Conservation (phyloP, 768 basidiomycete species). For the Mycena indigotica region DNA sequence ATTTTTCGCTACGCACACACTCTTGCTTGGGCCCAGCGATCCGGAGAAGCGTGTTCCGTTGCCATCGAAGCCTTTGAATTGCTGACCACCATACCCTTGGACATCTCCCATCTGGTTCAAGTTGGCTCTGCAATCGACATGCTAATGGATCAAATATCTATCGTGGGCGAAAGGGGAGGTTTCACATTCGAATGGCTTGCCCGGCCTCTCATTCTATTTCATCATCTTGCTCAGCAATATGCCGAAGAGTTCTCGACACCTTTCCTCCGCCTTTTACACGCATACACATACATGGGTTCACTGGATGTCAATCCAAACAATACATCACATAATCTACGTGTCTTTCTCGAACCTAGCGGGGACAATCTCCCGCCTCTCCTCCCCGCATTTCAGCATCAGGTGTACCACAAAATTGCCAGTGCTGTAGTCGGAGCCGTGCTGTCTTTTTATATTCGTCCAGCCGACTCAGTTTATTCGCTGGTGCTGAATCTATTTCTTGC, state of each 20-base stretch:
- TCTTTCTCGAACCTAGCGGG: background rate
- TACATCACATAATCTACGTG: background rate
- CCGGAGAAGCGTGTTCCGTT: background rate
- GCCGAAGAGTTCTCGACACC: background rate
- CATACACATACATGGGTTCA: background rate
- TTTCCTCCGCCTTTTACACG: background rate
- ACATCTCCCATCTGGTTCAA: background rate
- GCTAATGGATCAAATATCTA: background rate
- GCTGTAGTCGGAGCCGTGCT: background rate
- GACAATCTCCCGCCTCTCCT: background rate
- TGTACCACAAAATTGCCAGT: background rate
- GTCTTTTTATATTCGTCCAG: background rate
- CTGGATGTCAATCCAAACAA: background rate
- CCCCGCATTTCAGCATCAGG: background rate
- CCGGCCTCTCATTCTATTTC: background rate
- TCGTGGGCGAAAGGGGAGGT: background rate
- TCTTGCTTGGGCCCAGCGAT: background rate
- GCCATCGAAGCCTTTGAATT: background rate
- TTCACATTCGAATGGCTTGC: background rate
- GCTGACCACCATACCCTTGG: background rate
- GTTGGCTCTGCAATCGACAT: background rate
- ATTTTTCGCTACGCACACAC: background rate
- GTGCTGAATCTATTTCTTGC: background rate
- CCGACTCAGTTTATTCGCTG: background rate
- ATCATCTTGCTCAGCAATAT: background rate